Base-by-base conservation (phyloP, 1,139 yeast genomes). In the Scheffersomyces segobiensis region DNA sequence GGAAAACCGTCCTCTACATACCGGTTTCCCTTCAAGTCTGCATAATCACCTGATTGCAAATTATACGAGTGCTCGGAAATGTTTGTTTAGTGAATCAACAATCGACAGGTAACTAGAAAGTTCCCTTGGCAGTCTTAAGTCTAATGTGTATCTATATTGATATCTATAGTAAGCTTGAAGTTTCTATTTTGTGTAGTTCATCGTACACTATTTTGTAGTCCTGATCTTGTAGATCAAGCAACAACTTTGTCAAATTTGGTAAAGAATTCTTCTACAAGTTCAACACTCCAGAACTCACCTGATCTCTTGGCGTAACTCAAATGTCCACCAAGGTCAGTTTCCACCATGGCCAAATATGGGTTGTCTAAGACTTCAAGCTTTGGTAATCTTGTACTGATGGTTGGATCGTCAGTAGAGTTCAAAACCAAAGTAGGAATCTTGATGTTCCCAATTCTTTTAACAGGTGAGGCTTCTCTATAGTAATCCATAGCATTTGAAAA, bases 331-430 rank as follows among this genome's bases (percentile, higher is more conserved):
- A 87, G 80, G 55, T 81, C 81, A 22, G 80, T 75, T 62, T 77
- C 79, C 14, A 78, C 75, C 63, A 77, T 60, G n/a, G 72, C 68
- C 50, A 77, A 66, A 60, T 76, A 62, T 6, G 81, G 79, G 60
- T 77, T 79, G 19, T 62, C 58, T 49, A 62, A 57, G 51, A 73
- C 69, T 53, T 71, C 71, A 54, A 65, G 62, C 18, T 62, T 56
- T 1, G 83, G 83, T 52, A 77, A 69, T 54, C 70, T 67, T 6
- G 81, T 78, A 18, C 92, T 88, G 32, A 88, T 87, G 46, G 95
- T 86, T 5, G 98, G 98, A 70, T 93, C 98, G 71, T 93, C 98
- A 22, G 80, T 72, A 1, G 98, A 81, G 67, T 87, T 87, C 53
- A 93, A 75, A 21, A 88, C 82, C 56, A 93, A 73, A 6, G 87